Base-by-base conservation (phyloP, 148 eudicot species). In the Chenopodium quinoa region DNA sequence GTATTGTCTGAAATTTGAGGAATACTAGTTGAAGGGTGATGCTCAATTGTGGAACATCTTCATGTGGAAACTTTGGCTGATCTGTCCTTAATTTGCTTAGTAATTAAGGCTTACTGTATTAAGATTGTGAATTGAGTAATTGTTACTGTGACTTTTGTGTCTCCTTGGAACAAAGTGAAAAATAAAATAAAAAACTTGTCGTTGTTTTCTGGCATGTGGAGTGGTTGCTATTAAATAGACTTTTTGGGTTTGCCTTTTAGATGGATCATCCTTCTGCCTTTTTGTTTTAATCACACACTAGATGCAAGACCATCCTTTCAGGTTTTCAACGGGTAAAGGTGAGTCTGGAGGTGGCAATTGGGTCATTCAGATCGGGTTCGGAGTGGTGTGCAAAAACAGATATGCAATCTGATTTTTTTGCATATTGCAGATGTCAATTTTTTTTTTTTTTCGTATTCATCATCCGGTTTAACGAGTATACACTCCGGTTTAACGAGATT, bases 1-100 rank as follows among this genome's bases (percentile, higher is more conserved):
- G 44, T 40, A 9, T 20, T 46, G 60, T 47, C 13, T 78, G 44
- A 64, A 56, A 64, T 27, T 27, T 74, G 40, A n/a, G 34, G 22
- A 37, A 78, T 77, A 34, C 70, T 37, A 34, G 52, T 76, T 77
- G 71, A 77, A 40, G 37, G 47, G 22, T 64, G 58, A 65, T 76
- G 64, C 1, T 13, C 17, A 37, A 22, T 47, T 29, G 9, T 27
- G 71, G 40, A 27, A 23, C 23, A 46, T 48, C 40, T 78, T 20
- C 54, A 60, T 62, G 70, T n/a, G 34, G 12, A 58, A 19, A 62
- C 14, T 60, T 46, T 73, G 75, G 75, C 29, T 17, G 75, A 17
- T 23, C 54, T 47, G 20, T 20, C 62, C 62, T 23, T 25, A 23
- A 74, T 13, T 1, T 72, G 75, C 52, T 48, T 48, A 9, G 52